Evolutionary conservation across 2,329 filamentous ascomycete genomes (phyloP).

Genomic region (Pestalotiopsis sp.): DNA sequence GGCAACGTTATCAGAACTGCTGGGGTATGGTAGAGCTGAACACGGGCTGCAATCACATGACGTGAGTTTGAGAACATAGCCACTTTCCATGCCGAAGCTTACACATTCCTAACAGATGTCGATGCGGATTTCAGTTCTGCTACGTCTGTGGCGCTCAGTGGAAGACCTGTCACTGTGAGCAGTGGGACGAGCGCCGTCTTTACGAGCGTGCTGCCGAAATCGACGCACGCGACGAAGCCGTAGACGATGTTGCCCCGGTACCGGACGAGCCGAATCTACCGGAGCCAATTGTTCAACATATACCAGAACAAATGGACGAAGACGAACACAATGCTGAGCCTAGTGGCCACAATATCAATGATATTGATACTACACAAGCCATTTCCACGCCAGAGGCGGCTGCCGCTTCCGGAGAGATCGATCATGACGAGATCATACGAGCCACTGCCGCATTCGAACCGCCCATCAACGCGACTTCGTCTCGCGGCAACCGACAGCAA

Average conservation of each 20-base stretch:
- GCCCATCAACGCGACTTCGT: neutral
- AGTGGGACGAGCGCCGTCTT: slow-evolving; percentile 41
- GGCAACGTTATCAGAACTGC: slow-evolving; percentile 55
- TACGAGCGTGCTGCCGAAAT: slow-evolving; percentile 34
- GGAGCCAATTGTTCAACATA: neutral
- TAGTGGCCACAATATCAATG: neutral
- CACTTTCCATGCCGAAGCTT: neutral
- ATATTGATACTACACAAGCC: no score
- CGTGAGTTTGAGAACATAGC: slow-evolving; percentile 40
- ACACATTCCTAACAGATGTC: slow-evolving; percentile 40
- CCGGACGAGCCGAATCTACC: neutral
- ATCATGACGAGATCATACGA: no score
- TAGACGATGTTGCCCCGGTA: neutral
- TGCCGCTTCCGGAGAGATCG: no score
- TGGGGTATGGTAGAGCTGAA: slow-evolving; percentile 48
- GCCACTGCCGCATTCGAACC: neutral
- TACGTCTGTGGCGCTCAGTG: slow-evolving; percentile 47
- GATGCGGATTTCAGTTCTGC: slow-evolving; percentile 51
- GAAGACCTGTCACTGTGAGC: slow-evolving; percentile 41
- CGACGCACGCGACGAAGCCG: slow-evolving; percentile 28
- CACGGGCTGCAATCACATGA: slow-evolving; percentile 60
- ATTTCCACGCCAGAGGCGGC: no score
- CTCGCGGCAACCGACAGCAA: neutral
- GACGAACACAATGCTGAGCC: neutral
- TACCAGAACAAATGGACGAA: neutral